Evolutionary conservation across 805 yeast species (phyloP), one percentile per base, ranked within the genome.

Genomic region (Metschnikowia koreensis): DNA sequence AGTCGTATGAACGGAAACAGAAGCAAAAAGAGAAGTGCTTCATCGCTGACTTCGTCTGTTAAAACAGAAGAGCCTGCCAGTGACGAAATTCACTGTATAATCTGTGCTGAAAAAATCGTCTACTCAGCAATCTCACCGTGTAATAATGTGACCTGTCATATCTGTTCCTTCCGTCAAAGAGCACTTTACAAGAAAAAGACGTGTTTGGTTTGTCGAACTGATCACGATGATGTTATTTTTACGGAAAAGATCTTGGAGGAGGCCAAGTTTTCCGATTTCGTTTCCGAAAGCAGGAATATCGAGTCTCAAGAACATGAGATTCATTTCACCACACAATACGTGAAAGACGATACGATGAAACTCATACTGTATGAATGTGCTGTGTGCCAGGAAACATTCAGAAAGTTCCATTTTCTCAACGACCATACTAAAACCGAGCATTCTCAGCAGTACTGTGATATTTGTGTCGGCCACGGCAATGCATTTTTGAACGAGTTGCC

Each of bases 131-230:
- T 87, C 9, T 80, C 94, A 1, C 88, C 90, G 0, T 94, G 99
- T 68, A 83, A 85, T 60, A 98, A 94, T 65, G 79, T 75, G 34
- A 83, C 91, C 0, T 94, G 99, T 67, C 89, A 90, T 63, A 70
- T 66, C 42, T 94, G 99, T 73, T 75, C 89, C 0, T 80, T 93
- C 57, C 78, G 97, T 57, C 91, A 90, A 62, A 75, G 97, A 41
- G 92, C 91, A 0, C 70, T 93, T 13, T 91, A 87, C 68, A 77
- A 80, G 26, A 89, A 88, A 68, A 78, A 76, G 33, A 73, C 80
- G 16, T 94, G 99, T 74, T 75, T 92, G 45, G 84, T 90, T 41
- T 94, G 99, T 68, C 82, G 99, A 62, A 68, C 90, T 1, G 89
- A 84, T 46, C 81, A 81, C 52, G 81, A 77, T 2, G 65, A 66